Conservation (phyloP, 192 early-diverging fungal species). For the Rhizophagus sp. region DNA sequence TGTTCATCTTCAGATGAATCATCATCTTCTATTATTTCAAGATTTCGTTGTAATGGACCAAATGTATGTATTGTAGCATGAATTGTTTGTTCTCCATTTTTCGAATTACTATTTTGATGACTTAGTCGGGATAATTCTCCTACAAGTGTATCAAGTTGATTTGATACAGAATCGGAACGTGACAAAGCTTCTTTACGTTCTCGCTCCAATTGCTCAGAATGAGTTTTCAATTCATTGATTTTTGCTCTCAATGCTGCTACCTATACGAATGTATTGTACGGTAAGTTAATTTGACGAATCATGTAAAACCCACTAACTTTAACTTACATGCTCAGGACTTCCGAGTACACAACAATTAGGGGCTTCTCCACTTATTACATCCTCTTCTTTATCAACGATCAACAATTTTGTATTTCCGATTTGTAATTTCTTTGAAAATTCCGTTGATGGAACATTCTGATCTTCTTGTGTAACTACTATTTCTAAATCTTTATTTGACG, state of each 20-base stretch:
- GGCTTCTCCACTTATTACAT: background rate
- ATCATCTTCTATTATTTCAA: conserved; percentile 30
- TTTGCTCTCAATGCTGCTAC: conserved; percentile 30
- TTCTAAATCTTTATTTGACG: too few species aligned
- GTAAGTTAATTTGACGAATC: too few species aligned
- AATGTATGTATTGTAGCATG: conserved; percentile 32
- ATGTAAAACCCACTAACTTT: background rate
- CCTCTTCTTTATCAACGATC: background rate
- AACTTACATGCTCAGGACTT: background rate
- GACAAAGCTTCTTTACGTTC: conserved; percentile 15
- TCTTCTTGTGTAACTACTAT: too few species aligned
- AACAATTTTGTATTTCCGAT: background rate
- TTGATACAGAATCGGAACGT: conserved; percentile 25
- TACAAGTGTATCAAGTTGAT: conserved; percentile 23
- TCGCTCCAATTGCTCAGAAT: conserved; percentile 15
- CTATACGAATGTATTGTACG: background rate
- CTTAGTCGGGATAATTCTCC: conserved; percentile 10
- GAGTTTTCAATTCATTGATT: conserved; percentile 12
- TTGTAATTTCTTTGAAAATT: background rate
- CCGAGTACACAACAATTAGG: background rate
- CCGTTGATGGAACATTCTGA: too few species aligned
- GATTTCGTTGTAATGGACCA: conserved; percentile 16
- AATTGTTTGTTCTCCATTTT: conserved; percentile 6
- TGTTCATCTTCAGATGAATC: conserved; percentile 16
- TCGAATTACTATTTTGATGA: background rate